A percentile compares a stretch with the other conserved stretches of the same genome.
phyloP scores from a whole-genome alignment of 441 rosid species.

The Erodium texanum region DNA sequence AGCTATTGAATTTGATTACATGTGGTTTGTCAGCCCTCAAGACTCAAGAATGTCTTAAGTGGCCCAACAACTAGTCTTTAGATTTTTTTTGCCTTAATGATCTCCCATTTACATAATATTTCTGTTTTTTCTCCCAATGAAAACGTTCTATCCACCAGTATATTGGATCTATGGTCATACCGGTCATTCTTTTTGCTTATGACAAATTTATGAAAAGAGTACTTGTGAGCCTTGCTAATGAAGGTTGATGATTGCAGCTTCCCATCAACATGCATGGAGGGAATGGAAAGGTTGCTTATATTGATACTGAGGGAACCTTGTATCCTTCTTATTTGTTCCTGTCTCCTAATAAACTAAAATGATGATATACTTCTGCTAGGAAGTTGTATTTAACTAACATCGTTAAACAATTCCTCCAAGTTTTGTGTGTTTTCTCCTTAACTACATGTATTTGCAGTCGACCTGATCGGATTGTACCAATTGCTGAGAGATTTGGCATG shows the following conservation, averaged over 20 bases:
- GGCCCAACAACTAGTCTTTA: too few species aligned
- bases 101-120: neutral
- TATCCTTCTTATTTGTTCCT: constrained; percentile 32
- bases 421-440: constrained; percentile 24
- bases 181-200: neutral
- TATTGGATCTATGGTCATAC: neutral
- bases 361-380: too few species aligned
- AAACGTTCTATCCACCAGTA: neutral
- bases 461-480: constrained; percentile 74
- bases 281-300: constrained; percentile 86
- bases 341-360: constrained; percentile 2
- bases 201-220: neutral
- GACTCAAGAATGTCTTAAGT: too few species aligned
- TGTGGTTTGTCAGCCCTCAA: too few species aligned
- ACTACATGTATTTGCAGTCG: constrained; percentile 42
- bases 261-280: constrained; percentile 89
- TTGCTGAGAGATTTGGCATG: constrained; percentile 96
- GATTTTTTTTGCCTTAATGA: too few species aligned
- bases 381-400: neutral
- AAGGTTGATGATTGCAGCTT: constrained; percentile 39
- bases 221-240: neutral
- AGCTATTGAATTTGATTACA: too few species aligned
- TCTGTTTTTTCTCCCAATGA: neutral
- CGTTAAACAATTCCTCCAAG: neutral
- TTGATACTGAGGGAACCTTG: constrained; percentile 91